Evolutionary conservation across 345 rosid species (phyloP), one percentile per base, ranked within the genome.

Genomic region (Psidium friedrichsthalianum): DNA sequence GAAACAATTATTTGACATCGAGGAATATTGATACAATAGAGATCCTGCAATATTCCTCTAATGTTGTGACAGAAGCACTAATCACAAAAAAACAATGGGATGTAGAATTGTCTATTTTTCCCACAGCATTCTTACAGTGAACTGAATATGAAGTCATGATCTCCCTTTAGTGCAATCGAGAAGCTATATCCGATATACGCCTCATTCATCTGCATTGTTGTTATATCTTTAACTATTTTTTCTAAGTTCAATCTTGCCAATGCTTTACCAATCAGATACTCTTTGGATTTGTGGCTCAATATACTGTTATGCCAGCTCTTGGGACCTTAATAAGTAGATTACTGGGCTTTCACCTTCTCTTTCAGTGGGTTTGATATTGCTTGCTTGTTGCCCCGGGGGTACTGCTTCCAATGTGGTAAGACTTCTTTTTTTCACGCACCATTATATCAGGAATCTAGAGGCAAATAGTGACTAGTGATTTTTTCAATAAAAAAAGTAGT

Each of bases 361-460:
- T 84, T 91, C 96, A 16, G 94, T 93, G 86, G 96, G 96, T 83
- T 87, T 94, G 86, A 92, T 93, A 83, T 85, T 94, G 89, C 93
- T 94, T 44, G 84, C 89, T 56, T 93, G 94, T 85, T 92, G 96
- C 82, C 96, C 96, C 58, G 95, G 94, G 40, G 96, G 95, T 64
- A 92, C 95, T 7, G 95, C 96, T 52, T 94, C 95, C 56, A 94
- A 93, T 86, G 96, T 94, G 95, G 94, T 94, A 90, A 90, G 92
- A 69, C 32, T 87, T 51, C 74, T 78, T 83, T 58, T 58, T 51
- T 49, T 80, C 55, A 85, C 51, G 2, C 29, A 76, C 56, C 29
- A 32, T 29, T 18, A 82, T 82, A 56, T 82, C 74, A 27, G 51
- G 47, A 21, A 29, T 27, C 53, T 20, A 12, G 52, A 27, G 27